phyloP scores from a whole-genome alignment of 139 green algal species.

The Penium margaritaceum region DNA sequence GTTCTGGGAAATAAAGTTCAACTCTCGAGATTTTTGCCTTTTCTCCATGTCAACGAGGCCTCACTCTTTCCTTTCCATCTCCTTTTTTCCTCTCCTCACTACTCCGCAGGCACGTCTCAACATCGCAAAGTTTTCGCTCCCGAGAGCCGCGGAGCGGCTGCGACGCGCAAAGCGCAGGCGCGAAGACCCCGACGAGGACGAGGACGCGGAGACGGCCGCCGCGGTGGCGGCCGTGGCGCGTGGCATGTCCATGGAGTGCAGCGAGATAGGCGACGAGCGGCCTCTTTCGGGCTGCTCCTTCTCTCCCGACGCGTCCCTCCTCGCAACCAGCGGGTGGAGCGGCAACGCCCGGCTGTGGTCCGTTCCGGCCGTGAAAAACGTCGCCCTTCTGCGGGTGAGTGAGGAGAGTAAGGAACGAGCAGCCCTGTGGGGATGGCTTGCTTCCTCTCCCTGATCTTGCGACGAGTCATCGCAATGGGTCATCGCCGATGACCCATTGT shows the following conservation, averaged over 20 bases:
- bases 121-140: constrained; percentile 72
- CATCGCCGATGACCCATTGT: no score
- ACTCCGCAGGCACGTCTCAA: constrained; percentile 45
- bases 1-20: neutral
- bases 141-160: constrained; percentile 59
- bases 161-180: constrained; percentile 44
- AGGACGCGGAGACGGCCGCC: constrained; percentile 25
- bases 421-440: no score
- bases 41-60: neutral
- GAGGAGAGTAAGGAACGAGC: no score
- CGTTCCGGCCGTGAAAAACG: no score
- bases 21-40: neutral
- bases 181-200: constrained; percentile 52
- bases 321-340: constrained; percentile 71
- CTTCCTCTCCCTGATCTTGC: no score
- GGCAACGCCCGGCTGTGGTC: constrained; percentile 39
- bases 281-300: constrained; percentile 71
- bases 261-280: constrained; percentile 79
- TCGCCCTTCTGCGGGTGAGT: no score
- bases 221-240: neutral
- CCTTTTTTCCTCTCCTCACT: no score
- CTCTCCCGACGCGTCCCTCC: constrained; percentile 54
- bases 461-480: no score
- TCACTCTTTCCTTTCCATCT: no score
- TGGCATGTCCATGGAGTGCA: constrained; percentile 38